Evolutionary conservation across 2,329 filamentous ascomycete species (phyloP), one percentile per base, ranked within the genome.

Genomic region (Exutisphaerella laricina): DNA sequence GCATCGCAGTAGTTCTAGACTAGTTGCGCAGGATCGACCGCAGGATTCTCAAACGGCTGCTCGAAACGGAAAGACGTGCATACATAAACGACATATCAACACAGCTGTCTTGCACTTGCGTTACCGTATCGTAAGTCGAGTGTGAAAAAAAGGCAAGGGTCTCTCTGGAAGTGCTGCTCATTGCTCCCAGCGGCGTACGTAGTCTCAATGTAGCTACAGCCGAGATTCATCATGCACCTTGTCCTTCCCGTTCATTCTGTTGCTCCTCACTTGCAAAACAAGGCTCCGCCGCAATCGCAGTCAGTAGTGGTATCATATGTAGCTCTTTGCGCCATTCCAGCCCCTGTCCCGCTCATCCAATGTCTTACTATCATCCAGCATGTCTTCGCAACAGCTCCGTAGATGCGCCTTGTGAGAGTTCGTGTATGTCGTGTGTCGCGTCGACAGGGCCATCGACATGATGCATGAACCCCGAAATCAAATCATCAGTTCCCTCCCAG

Each of bases 221-320:
- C 21, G 14, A 28, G 21, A 20, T 26, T n/a, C 4, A 5, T 9
- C 25, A 30, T 12, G 13, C 3, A 6, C 6, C 23, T 26, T 17
- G 3, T 23, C 13, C 33, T n/a, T 35, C n/a, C 33, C n/a, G 8
- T 23, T 20, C 20, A 35, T 20, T 35, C 33, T 23, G 30, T 8
- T 17, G 4, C 17, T 13, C 31, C 5, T 20, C 8, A 13, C 7
- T 5, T 34, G 31, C 33, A 35, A n/a, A 35, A 8, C 17, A 23
- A 20, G 33, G 33, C 33, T 23, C 20, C 33, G 33, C 33, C 33
- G 33, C 33, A 12, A 23, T 23, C 18, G n/a, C 20, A 35, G 33
- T 35, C 17, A 14, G n/a, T 23, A 35, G 20, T 35, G 33, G 33
- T 35, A 35, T 35, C 33, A 23, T 35, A 23, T 35, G 33, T 23